Evolutionary conservation across 1,284 basidiomycete species (phyloP), one percentile per base, ranked within the genome.

Genomic region (Tilletia indica): DNA sequence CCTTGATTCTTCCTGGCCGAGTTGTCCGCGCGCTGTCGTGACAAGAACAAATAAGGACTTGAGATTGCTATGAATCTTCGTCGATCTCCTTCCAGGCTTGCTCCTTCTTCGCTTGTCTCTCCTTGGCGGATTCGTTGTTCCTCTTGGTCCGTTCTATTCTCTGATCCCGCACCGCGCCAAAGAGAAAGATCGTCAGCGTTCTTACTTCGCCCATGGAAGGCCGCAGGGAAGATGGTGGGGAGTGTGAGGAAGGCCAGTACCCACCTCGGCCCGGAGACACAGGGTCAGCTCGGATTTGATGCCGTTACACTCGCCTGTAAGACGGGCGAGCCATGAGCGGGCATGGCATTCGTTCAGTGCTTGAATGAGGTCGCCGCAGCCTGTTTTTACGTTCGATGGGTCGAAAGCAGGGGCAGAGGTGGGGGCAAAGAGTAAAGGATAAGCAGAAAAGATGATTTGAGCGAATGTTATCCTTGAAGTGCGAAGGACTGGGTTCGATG

Each of bases 261-360:
- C 73, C 25, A 79, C 78, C 72, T 80, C 78, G 56, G 70, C 70
- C 6, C 78, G 71, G 0, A 80, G 73, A 68, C 78, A 80, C 69
- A 74, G 74, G 67, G 78, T 80, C 68, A 80, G 75, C 14, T 78
- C 77, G 48, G 73, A 68, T 70, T 80, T 80, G 69, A 80, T 74
- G 45, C 71, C 77, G 61, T 80, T 80, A 67, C 78, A 80, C 38
- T 73, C 75, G 19, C 78, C 78, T 1, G 77, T 75, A 69, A 77
- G 72, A 68, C 77, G 76, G 68, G 76, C 72, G 69, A 73, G 71
- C 63, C 72, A 72, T 11, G 76, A 76, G 21, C 68, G 69, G 34
- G 74, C 72, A 42, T 80, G 78, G 49, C 78, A 80, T 51, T 80
- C 74, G 47, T 77, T 72, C 31, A 80, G 73, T 0, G 72, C 74